Percentiles rank a stretch among this genome's conserved stretches.
phyloP scores from a whole-genome alignment of 371 early-diverging fungal species.

The Zychaea mexicana region DNA sequence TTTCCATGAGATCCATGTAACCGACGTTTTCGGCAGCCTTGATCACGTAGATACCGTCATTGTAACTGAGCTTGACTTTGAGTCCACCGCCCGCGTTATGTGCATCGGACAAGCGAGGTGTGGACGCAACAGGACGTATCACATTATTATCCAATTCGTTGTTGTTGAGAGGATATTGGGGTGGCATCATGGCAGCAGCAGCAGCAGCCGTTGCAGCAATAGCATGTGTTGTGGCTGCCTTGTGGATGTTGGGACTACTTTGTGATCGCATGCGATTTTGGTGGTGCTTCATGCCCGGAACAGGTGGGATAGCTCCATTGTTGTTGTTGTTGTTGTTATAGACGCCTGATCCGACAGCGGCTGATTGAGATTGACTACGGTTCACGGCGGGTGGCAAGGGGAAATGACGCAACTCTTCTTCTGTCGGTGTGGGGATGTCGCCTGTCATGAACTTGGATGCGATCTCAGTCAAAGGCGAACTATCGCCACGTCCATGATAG shows the following conservation, averaged over 20 bases:
- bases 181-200: conserved; percentile 1
- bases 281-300: conserved; percentile 16
- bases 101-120: conserved; percentile 22
- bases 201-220: conserved; percentile 16
- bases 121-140: conserved; percentile 36
- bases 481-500: conserved; percentile 40
- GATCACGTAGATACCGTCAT: conserved; percentile 85
- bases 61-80: conserved; percentile 87
- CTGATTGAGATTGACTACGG: conserved; percentile 51
- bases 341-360: conserved; percentile 18
- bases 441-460: conserved; percentile 40
- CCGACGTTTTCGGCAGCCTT: conserved; percentile 73
- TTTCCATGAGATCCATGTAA: conserved; percentile 76
- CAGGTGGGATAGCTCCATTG: too few species aligned
- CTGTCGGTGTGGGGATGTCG: conserved; percentile 21
- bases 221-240: conserved; percentile 16
- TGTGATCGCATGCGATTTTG: conserved; percentile 64
- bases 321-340: conserved; percentile 22
- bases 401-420: conserved; percentile 13
- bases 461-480: conserved; percentile 42
- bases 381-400: conserved; percentile 31
- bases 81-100: too few species aligned
- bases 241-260: conserved; percentile 69
- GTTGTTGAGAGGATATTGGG: background rate
- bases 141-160: conserved; percentile 11